Percentiles rank a stretch among this genome's conserved stretches.
These are phyloP conservation scores for Penicillium egyptiacum DNA, from an alignment of 495 filamentous ascomycete genomes.

Conservation along the genomic window DNA sequence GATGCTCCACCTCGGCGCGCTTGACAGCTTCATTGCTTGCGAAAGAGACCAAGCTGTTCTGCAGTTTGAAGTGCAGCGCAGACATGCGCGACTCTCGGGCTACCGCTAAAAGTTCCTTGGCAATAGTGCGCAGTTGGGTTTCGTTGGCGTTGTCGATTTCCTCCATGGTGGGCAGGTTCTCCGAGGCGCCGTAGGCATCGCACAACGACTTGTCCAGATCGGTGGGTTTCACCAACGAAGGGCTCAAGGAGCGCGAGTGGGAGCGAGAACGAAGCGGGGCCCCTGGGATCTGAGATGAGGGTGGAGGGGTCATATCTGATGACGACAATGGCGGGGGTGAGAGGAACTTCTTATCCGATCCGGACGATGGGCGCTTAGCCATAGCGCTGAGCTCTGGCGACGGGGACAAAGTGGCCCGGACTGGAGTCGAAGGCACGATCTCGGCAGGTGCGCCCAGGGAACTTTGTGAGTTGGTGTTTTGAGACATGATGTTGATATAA, in stretches of 20 bases:
- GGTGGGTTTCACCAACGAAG: constrained; percentile 56
- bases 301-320: constrained; percentile 68
- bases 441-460: constrained; percentile 45
- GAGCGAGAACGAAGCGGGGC: constrained; percentile 42
- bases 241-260: constrained; percentile 39
- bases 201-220: constrained; percentile 57
- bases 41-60: constrained; percentile 82
- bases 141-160: constrained; percentile 63
- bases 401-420: constrained; percentile 40
- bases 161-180: constrained; percentile 58
- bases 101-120: constrained; percentile 50
- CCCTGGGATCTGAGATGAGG: constrained; percentile 64
- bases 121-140: constrained; percentile 61
- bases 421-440: constrained; percentile 41
- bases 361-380: constrained; percentile 30
- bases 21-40: constrained; percentile 84
- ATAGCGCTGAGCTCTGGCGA: constrained; percentile 41
- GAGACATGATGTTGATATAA: constrained; percentile 36
- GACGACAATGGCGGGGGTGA: constrained; percentile 45
- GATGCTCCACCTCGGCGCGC: constrained; percentile 86
- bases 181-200: constrained; percentile 48
- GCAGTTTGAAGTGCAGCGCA: constrained; percentile 87
- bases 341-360: constrained; percentile 37
- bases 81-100: constrained; percentile 71
- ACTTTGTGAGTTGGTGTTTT: constrained; percentile 36